Percentiles rank a stretch among this genome's conserved stretches.
Conservation (phyloP, 163 green algal species). For the Chlamydomonas reinhardtii region DNA sequence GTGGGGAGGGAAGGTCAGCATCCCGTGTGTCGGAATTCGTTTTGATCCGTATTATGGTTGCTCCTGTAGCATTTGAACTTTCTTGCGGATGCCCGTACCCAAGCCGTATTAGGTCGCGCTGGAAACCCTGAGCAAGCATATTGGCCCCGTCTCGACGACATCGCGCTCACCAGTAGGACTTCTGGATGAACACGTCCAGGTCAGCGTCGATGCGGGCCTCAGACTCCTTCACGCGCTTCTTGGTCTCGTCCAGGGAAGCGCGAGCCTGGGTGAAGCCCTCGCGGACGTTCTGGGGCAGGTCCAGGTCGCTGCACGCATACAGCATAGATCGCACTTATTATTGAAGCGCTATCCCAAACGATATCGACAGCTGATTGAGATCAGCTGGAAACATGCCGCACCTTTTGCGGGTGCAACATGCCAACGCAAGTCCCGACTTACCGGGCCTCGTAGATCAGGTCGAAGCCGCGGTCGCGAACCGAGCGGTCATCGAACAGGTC, state of each 20-base stretch:
- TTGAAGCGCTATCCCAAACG: too few relatives aligned
- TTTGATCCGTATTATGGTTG: too few relatives aligned
- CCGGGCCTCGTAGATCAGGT: slow-evolving; percentile 92
- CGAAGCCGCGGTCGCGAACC: slow-evolving; percentile 78
- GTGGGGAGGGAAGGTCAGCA: too few relatives aligned
- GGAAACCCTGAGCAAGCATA: too few relatives aligned
- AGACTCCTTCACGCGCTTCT: slow-evolving; percentile 71
- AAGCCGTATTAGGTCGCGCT: too few relatives aligned
- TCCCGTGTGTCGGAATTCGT: too few relatives aligned
- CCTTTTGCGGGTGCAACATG: neutral
- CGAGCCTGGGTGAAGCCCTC: slow-evolving; percentile 86
- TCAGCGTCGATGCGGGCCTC: slow-evolving; percentile 81
- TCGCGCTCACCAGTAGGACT: slow-evolving; percentile 89
- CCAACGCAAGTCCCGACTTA: neutral
- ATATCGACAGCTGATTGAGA: too few relatives aligned
- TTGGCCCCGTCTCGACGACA: too few relatives aligned
- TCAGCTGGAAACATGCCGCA: too few relatives aligned
- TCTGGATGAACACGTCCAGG: slow-evolving; percentile 79
- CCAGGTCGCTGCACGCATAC: slow-evolving; percentile 85
- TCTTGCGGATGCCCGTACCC: too few relatives aligned
- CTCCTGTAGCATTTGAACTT: too few relatives aligned
- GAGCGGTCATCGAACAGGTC: slow-evolving; percentile 87
- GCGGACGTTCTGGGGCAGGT: slow-evolving; percentile 79
- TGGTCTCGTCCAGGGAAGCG: slow-evolving; percentile 71
- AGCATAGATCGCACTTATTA: too few relatives aligned